These are phyloP conservation scores for Leptographium flavum DNA, from an alignment of 2,329 filamentous ascomycete genomes.

Conservation along the genomic window DNA sequence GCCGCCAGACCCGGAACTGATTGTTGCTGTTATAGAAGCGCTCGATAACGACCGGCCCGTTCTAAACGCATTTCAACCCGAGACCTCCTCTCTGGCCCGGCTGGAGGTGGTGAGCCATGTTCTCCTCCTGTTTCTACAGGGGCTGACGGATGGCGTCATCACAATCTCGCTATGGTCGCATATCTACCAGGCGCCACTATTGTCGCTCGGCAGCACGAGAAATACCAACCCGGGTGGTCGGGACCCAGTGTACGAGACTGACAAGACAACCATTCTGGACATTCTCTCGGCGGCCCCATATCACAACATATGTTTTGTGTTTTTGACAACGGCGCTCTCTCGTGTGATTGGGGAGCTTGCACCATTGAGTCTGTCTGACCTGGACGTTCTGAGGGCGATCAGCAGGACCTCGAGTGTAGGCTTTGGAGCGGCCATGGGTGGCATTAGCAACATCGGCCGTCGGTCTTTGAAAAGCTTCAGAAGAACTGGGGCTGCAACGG, in stretches of 20 bases:
- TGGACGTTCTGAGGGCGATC: conserved; percentile 18
- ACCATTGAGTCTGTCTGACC: conserved; percentile 23
- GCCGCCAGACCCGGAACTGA: background rate
- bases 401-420: background rate
- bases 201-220: conserved; percentile 19
- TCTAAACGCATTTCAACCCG: conserved; percentile 43
- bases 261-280: conserved; percentile 50
- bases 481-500: conserved; percentile 1
- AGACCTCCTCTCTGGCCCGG: conserved; percentile 49
- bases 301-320: conserved; percentile 81
- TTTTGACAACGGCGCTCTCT: conserved; percentile 63
- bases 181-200: conserved; percentile 38
- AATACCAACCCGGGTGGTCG: background rate
- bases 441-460: conserved; percentile 13
- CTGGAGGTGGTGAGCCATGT: conserved; percentile 62
- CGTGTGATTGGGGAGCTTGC: conserved; percentile 34
- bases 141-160: conserved; percentile 67
- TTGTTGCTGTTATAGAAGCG: conserved; percentile 38
- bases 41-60: conserved; percentile 58
- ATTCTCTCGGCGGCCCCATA: conserved; percentile 56
- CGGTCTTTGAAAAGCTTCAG: conserved; percentile 27
- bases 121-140: conserved; percentile 59
- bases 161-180: conserved; percentile 54
- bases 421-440: conserved; percentile 9
- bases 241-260: conserved; percentile 21